Percentiles rank a stretch among this genome's conserved stretches.
Evolutionary conservation across 2,329 filamentous ascomycete genomes (phyloP).

Genomic region (Colletotrichum agaves): DNA sequence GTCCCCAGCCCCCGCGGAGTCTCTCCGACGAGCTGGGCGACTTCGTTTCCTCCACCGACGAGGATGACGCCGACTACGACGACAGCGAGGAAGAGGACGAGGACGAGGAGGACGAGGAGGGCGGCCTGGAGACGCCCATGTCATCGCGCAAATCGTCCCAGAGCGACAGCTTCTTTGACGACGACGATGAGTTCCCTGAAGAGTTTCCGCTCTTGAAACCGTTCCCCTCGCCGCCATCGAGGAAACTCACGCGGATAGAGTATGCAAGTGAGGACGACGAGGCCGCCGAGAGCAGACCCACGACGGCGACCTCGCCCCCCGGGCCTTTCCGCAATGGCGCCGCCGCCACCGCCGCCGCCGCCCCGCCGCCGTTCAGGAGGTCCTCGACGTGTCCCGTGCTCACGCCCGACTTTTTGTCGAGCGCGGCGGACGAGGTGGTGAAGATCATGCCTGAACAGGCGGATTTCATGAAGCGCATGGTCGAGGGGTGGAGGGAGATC

Average conservation of each 20-base stretch:
- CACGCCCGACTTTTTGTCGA: constrained; percentile 21
- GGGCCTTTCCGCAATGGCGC: neutral
- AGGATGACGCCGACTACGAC: constrained; percentile 14
- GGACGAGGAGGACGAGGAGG: neutral
- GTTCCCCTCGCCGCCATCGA: neutral
- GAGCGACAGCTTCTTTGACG: constrained; percentile 25
- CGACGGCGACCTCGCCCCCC: constrained; percentile 15
- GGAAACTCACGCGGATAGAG: constrained; percentile 3
- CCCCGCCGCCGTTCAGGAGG: constrained; percentile 22
- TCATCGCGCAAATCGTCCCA: constrained; percentile 28
- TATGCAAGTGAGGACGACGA: neutral
- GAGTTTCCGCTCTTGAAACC: neutral
- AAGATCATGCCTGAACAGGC: constrained; percentile 36
- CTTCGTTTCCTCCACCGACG: constrained; percentile 29
- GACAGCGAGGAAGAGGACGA: constrained; percentile 10
- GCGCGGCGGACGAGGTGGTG: constrained; percentile 32
- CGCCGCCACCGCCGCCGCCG: no score
- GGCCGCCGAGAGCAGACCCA: constrained; percentile 4
- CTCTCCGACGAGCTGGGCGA: constrained; percentile 33
- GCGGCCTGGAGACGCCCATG: constrained; percentile 15
- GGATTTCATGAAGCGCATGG: constrained; percentile 33
- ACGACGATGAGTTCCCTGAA: neutral
- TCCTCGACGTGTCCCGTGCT: constrained; percentile 30
- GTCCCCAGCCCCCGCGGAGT: constrained; percentile 6
- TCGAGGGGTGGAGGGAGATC: constrained; percentile 33